Percentiles rank a stretch among this genome's conserved stretches.
These are phyloP conservation scores for Blastocystis sp. DNA, from an alignment of 352 stramenopile species.

Conservation along the genomic window DNA sequence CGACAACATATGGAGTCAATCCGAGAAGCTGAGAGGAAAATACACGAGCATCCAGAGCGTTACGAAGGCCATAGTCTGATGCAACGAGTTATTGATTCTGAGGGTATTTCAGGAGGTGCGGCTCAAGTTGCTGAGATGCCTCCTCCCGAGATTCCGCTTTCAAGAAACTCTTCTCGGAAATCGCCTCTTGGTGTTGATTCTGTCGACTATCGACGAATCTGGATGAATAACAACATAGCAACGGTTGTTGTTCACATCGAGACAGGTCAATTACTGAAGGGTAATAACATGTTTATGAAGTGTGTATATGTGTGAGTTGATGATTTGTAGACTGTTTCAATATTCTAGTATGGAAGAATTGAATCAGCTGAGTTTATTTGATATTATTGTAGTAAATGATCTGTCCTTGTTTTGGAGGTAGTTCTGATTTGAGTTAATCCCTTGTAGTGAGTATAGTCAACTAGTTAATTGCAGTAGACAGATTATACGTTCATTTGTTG, in stretches of 20 bases:
- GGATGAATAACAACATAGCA: conserved; percentile 29
- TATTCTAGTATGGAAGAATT: not conserved
- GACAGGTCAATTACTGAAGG: conserved; percentile 23
- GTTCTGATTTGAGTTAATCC: not conserved
- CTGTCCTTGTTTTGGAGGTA: not conserved
- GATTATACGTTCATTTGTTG: conserved; percentile 7
- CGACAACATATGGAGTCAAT: not conserved
- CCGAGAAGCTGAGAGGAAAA: not conserved
- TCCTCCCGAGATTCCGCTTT: not conserved
- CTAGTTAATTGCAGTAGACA: conserved; percentile 14
- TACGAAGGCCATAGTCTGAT: conserved; percentile 22
- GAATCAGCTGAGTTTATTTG: not conserved
- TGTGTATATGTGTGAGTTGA: not conserved
- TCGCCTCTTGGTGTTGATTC: not conserved
- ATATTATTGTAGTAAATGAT: conserved; percentile 24
- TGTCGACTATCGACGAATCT: not conserved
- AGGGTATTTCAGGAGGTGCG: not conserved
- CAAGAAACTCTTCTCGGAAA: not conserved
- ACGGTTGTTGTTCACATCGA: not conserved
- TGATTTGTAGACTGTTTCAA: conserved; percentile 10
- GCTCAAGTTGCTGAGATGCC: not conserved
- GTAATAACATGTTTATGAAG: conserved; percentile 26
- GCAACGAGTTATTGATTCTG: not conserved
- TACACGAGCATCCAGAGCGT: conserved; percentile 5
- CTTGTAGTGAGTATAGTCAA: not conserved